Base-by-base conservation (phyloP, 2,329 filamentous ascomycete species). In the Pseudopithomyces maydicus region DNA sequence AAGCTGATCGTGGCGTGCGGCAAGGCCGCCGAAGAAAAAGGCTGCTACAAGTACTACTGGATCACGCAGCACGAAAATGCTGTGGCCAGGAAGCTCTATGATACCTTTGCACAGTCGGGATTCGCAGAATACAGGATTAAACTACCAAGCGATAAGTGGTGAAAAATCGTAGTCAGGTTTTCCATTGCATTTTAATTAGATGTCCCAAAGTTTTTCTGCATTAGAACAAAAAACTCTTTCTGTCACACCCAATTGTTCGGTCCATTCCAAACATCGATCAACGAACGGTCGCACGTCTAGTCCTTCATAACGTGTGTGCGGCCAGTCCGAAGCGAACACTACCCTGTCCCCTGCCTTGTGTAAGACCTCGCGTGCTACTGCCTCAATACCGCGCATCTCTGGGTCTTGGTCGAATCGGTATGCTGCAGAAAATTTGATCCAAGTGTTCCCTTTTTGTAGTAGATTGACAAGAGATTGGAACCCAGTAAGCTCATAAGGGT, bases 291-390 rank as follows among this genome's bases (percentile, higher is more conserved):
- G 75, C 20, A 87, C 83, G 64, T 88, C 81, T 2, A 86, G 62
- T 2, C 81, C 81, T 20, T 86, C 82, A 57, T 84, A 88, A 12
- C 85, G 77, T 2, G 86, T 88, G 69, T 88, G 85, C 19, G 86
- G 86, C 86, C 85, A 88, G 64, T 88, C 85, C 0, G 84, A 85
- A 1, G 84, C 85, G 69, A 85, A 88, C 0, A 88, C 79, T 10
- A 85, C 75, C 15, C 79, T 75, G 17, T 78, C 70, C 2, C 76
- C 77, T 23, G 50, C 55, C 20, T 42, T 45, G 43, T 55, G 53
- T 19, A 64, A 47, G 7, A 87, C 70, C 62, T 86, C 81, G 14
- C 69, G 73, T 8, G 79, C 80, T 38, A 88, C 71, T 1, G 77
- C 77, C 51, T 82, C 78, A 3, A 85, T 61, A 44, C 83, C 77